Evolutionary conservation across 345 rosid species (phyloP).

Genomic region (Diplotaxis tenuifolia): DNA sequence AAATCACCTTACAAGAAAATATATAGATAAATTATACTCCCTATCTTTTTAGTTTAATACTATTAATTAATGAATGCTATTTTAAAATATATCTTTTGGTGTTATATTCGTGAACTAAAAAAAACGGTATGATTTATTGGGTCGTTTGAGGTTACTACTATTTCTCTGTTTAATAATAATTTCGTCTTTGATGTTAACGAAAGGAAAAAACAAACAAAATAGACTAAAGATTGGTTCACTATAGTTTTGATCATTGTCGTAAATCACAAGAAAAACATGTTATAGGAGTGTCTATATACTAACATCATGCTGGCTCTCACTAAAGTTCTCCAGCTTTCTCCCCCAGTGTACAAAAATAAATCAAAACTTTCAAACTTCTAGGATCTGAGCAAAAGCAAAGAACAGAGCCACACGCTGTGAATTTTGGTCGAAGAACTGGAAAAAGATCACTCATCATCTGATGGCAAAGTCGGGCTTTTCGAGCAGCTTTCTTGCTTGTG

Average conservation of each 20-base stretch:
- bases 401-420: not conserved
- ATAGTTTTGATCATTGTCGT: not conserved
- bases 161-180: no score
- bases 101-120: no score
- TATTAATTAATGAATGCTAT: no score
- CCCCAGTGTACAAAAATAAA: not conserved
- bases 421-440: not conserved
- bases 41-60: no score
- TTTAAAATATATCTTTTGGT: no score
- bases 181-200: not conserved
- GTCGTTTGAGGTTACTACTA: no score
- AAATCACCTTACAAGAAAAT: no score
- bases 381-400: not conserved
- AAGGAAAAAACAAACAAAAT: not conserved
- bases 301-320: not conserved
- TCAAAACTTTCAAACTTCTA: not conserved
- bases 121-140: no score
- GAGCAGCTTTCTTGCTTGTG: slow-evolving; percentile 75
- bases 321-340: not conserved
- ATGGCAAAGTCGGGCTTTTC: slow-evolving; percentile 60
- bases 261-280: not conserved
- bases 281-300: not conserved
- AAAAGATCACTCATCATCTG: slow-evolving; percentile 53
- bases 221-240: not conserved
- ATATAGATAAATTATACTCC: no score